phyloP scores from a whole-genome alignment of 495 filamentous ascomycete species.

The Tuber umbilicatum region DNA sequence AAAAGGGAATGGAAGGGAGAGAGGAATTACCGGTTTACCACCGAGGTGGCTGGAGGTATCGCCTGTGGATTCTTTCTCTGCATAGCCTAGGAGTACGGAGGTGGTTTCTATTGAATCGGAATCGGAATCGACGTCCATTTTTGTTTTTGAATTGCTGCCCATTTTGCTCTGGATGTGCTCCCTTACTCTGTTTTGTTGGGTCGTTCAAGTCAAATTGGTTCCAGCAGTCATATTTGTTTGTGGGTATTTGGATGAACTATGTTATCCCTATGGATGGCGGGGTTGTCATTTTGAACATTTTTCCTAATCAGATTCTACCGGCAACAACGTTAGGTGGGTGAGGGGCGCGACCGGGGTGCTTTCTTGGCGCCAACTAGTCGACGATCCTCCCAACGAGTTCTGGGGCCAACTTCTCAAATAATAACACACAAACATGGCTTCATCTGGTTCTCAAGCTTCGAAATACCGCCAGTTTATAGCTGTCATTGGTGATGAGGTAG shows the following conservation, averaged over 20 bases:
- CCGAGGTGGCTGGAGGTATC: conserved; percentile 87
- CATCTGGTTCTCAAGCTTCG: conserved; percentile 22
- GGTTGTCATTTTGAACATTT: background rate
- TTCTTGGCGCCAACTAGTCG: background rate
- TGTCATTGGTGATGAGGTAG: conserved; percentile 95
- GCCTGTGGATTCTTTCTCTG: conserved; percentile 65
- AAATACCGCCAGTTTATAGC: conserved; percentile 94
- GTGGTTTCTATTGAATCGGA: conserved; percentile 71
- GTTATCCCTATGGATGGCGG: background rate
- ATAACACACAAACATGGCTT: conserved; percentile 3
- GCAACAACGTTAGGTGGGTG: background rate
- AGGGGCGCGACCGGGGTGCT: background rate
- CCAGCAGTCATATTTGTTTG: conserved; percentile 40
- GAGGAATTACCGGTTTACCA: conserved; percentile 68
- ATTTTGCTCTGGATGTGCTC: background rate
- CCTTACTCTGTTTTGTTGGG: background rate
- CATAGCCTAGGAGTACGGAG: conserved; percentile 83
- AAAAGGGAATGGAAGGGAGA: background rate
- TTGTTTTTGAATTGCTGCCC: conserved; percentile 6
- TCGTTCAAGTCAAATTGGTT: conserved; percentile 43
- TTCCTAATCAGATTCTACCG: background rate
- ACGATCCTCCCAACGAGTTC: background rate
- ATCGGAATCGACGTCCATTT: conserved; percentile 80
- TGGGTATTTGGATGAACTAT: background rate
- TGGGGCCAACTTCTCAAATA: background rate